These are phyloP conservation scores for Rhodotorula diobovata DNA, from an alignment of 768 basidiomycete genomes.

Conservation along the genomic window DNA sequence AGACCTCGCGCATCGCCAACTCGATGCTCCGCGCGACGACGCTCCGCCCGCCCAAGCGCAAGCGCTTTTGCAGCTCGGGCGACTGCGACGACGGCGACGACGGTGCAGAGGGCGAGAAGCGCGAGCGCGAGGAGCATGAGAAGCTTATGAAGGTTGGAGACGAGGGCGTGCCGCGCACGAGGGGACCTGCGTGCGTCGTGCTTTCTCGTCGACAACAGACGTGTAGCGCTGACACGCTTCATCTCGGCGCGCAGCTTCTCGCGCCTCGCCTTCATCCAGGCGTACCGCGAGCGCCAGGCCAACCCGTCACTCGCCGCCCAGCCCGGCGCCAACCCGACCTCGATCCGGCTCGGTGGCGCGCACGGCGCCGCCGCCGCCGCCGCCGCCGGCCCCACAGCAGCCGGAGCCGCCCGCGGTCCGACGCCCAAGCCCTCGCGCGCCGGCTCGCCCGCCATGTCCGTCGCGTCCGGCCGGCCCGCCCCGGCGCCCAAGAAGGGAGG, in stretches of 20 bases:
- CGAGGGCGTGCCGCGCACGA: conserved; percentile 30
- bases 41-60: conserved; percentile 45
- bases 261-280: conserved; percentile 38
- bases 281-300: conserved; percentile 31
- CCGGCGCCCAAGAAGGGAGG: neutral
- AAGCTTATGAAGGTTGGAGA: conserved; percentile 37
- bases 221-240: neutral
- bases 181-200: conserved; percentile 30
- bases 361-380: neutral
- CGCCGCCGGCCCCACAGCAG: neutral
- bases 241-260: conserved; percentile 17
- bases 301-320: conserved; percentile 27
- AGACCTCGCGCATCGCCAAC: conserved; percentile 45
- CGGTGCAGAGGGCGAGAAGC: conserved; percentile 14
- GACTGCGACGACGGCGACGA: conserved; percentile 22
- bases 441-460: conserved; percentile 18
- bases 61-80: conserved; percentile 30
- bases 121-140: conserved; percentile 32
- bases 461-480: neutral
- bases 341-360: conserved; percentile 21
- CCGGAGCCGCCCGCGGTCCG: neutral
- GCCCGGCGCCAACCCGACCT: conserved; percentile 28
- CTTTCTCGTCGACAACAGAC: neutral
- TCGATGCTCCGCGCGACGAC: conserved; percentile 48
- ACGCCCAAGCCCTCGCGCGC: conserved; percentile 7